These are phyloP conservation scores for Xylariaceae sp. DNA, from an alignment of 2,329 filamentous ascomycete species.

Conservation along the genomic window DNA sequence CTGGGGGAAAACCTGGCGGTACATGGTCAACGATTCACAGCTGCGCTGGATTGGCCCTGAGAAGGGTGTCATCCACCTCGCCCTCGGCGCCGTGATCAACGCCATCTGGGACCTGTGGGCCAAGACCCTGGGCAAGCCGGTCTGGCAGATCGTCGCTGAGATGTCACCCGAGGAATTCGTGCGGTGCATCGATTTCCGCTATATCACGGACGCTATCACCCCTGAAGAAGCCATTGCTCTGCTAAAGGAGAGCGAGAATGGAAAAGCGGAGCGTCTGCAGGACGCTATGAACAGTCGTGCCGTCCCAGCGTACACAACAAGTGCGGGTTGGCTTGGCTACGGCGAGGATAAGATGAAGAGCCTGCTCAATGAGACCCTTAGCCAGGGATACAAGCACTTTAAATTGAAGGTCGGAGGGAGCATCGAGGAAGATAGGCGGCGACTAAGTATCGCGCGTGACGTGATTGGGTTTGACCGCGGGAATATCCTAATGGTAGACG, in stretches of 20 bases:
- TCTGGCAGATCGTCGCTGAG: slow-evolving; percentile 85
- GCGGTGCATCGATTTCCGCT: slow-evolving; percentile 85
- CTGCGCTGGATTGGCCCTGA: slow-evolving; percentile 92
- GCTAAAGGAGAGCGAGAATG: slow-evolving; percentile 59
- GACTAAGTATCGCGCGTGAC: slow-evolving; percentile 69
- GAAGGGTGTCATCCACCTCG: slow-evolving; percentile 90
- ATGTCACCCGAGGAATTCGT: slow-evolving; percentile 88
- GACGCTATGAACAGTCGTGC: slow-evolving; percentile 71
- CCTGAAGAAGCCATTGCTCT: slow-evolving; percentile 75
- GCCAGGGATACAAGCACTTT: slow-evolving; percentile 76
- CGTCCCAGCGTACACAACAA: slow-evolving; percentile 87
- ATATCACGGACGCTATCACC: slow-evolving; percentile 90
- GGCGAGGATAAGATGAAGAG: slow-evolving; percentile 79
- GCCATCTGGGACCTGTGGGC: slow-evolving; percentile 96
- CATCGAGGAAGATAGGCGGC: slow-evolving; percentile 65
- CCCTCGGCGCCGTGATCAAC: slow-evolving; percentile 83
- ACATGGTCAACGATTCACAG: slow-evolving; percentile 87
- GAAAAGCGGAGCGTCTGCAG: slow-evolving; percentile 66
- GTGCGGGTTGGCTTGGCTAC: slow-evolving; percentile 89
- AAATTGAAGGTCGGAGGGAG: slow-evolving; percentile 84
- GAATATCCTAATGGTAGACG: slow-evolving; percentile 87
- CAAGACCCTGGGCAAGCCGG: slow-evolving; percentile 77
- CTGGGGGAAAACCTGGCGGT: slow-evolving; percentile 86
- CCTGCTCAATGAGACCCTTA: slow-evolving; percentile 68
- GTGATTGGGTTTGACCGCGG: slow-evolving; percentile 79